phyloP scores from a whole-genome alignment of 2,329 filamentous ascomycete species.

The Exophiala phaeomuriformis region DNA sequence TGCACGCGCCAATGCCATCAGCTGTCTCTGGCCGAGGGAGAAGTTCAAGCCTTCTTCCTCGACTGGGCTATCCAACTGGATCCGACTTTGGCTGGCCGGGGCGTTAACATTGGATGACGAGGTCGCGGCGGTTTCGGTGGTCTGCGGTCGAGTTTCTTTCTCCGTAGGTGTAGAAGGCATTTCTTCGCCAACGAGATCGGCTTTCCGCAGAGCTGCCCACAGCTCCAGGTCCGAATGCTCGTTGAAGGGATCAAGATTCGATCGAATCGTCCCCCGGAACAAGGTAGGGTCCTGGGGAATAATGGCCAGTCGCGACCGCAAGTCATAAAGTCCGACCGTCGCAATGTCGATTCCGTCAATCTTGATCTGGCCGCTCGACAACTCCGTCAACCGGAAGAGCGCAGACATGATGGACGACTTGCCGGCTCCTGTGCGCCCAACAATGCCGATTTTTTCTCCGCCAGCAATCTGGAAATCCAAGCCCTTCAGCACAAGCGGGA shows the following conservation, averaged over 20 bases:
- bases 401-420: slow-evolving; percentile 44
- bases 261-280: slow-evolving; percentile 40
- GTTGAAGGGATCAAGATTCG: slow-evolving; percentile 41
- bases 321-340: slow-evolving; percentile 36
- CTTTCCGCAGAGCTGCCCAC: slow-evolving; percentile 42
- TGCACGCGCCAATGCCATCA: slow-evolving; percentile 88
- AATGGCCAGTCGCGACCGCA: slow-evolving; percentile 39
- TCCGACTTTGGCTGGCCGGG: slow-evolving; percentile 41
- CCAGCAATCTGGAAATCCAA: slow-evolving; percentile 45
- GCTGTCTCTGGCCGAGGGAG: slow-evolving; percentile 85
- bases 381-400: slow-evolving; percentile 39
- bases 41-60: slow-evolving; percentile 96
- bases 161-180: slow-evolving; percentile 39
- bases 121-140: slow-evolving; percentile 16
- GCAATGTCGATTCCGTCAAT: slow-evolving; percentile 41
- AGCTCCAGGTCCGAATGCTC: slow-evolving; percentile 42
- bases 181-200: slow-evolving; percentile 43
- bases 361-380: slow-evolving; percentile 36
- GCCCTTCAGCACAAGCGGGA: slow-evolving; percentile 66
- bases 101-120: slow-evolving; percentile 22
- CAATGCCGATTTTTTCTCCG: slow-evolving; percentile 44
- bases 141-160: slow-evolving; percentile 40
- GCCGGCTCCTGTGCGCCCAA: slow-evolving; percentile 41
- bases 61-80: slow-evolving; percentile 75
- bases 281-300: slow-evolving; percentile 43